phyloP scores from a whole-genome alignment of 2,329 filamentous ascomycete genomes.

The Colletotrichum sp. region DNA sequence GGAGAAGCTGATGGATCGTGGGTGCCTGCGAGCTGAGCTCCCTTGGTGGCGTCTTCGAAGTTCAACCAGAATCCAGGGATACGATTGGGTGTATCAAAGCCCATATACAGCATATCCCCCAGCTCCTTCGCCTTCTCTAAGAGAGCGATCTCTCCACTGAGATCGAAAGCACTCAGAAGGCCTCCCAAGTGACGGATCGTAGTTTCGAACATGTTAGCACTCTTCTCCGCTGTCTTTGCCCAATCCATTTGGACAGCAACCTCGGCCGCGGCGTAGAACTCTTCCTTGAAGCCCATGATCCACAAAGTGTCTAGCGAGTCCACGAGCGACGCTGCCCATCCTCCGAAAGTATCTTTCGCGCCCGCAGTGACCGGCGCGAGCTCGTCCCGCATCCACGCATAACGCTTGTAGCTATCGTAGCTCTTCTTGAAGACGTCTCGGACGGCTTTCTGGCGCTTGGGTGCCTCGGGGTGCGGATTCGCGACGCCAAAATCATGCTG shows the following conservation, averaged over 20 bases:
- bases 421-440: constrained; percentile 36
- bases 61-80: constrained; percentile 51
- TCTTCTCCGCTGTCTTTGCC: constrained; percentile 44
- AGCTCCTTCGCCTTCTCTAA: constrained; percentile 67
- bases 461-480: neutral
- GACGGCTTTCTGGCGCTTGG: constrained; percentile 30
- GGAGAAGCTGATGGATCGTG: constrained; percentile 48
- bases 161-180: constrained; percentile 71
- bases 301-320: constrained; percentile 56
- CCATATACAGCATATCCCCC: constrained; percentile 67
- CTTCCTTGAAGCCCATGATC: constrained; percentile 57
- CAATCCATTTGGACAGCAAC: constrained; percentile 55
- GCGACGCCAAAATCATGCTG: constrained; percentile 48
- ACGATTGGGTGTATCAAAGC: constrained; percentile 71
- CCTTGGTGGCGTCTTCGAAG: constrained; percentile 10
- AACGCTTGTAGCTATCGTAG: constrained; percentile 47
- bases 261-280: constrained; percentile 54
- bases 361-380: constrained; percentile 45
- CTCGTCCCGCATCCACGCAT: constrained; percentile 52
- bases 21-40: neutral
- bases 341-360: constrained; percentile 46
- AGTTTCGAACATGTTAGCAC: constrained; percentile 71
- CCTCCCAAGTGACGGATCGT: constrained; percentile 75
- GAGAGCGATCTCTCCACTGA: constrained; percentile 61
- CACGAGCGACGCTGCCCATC: constrained; percentile 53